These are phyloP conservation scores for Candida ascalaphidarum DNA, from an alignment of 805 yeast genomes.

Conservation along the genomic window DNA sequence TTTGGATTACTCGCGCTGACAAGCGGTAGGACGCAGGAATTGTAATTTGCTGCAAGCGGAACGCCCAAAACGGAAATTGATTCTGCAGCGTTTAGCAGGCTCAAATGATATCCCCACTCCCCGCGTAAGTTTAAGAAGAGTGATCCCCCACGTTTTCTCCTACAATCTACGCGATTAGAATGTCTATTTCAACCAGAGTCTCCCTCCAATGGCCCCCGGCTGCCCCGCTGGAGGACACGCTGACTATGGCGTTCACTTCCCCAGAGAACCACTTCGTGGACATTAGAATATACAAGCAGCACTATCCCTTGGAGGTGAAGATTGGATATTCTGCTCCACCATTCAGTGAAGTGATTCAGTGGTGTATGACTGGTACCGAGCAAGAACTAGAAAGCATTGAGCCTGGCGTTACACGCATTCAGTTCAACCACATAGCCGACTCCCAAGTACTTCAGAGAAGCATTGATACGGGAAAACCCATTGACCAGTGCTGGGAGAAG, in stretches of 20 bases:
- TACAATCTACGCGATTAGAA: too few relatives aligned
- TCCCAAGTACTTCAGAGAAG: constrained; percentile 26
- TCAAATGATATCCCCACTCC: too few relatives aligned
- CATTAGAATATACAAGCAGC: constrained; percentile 19
- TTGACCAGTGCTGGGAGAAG: constrained; percentile 15
- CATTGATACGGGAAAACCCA: constrained; percentile 19
- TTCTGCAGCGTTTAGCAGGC: too few relatives aligned
- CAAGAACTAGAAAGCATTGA: constrained; percentile 23
- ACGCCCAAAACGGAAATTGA: too few relatives aligned
- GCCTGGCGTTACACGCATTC: constrained; percentile 23
- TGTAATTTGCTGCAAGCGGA: too few relatives aligned
- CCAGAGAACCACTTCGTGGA: constrained; percentile 41
- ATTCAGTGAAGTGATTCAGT: constrained; percentile 35
- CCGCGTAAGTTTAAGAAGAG: too few relatives aligned
- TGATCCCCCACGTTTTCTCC: too few relatives aligned
- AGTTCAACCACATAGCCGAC: constrained; percentile 36
- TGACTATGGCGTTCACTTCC: constrained; percentile 41
- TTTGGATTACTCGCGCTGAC: too few relatives aligned
- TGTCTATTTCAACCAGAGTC: constrained; percentile 37
- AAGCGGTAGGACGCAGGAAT: too few relatives aligned
- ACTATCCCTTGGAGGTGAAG: constrained; percentile 3
- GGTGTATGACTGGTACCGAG: constrained; percentile 51
- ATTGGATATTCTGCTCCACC: neutral
- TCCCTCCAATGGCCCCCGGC: constrained; percentile 46
- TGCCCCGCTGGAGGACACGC: constrained; percentile 32